Evolutionary conservation across 306 rosid genomes (phyloP).

Genomic region (Quercus glauca): DNA sequence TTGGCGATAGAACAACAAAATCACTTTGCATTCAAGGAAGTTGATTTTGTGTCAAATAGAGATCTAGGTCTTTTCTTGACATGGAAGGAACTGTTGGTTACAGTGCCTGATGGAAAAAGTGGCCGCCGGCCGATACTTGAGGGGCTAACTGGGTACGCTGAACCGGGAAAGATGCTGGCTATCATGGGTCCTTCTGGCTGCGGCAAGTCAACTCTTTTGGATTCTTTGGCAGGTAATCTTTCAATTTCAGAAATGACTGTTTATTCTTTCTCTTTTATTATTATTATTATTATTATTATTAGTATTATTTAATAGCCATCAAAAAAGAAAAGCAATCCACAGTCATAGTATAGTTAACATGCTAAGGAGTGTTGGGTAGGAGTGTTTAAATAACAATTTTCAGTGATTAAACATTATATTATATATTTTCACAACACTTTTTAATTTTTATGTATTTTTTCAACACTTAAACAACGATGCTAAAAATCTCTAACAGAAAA

Average conservation of each 20-base stretch:
- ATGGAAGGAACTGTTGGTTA: constrained; percentile 35
- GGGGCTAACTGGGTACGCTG: constrained; percentile 52
- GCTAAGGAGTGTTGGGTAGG: accelerated
- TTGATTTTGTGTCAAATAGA: neutral
- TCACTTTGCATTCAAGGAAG: neutral
- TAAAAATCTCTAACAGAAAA: too few species aligned
- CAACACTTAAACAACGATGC: too few species aligned
- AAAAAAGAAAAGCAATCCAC: too few species aligned
- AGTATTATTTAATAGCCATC: too few species aligned
- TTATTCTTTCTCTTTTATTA: too few species aligned
- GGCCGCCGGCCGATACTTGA: constrained; percentile 26
- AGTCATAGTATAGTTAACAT: too few species aligned
- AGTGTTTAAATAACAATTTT: neutral
- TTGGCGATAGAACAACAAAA: neutral
- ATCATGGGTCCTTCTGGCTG: constrained; percentile 85
- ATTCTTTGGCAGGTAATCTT: constrained; percentile 56
- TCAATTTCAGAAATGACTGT: neutral
- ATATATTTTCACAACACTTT: accelerated
- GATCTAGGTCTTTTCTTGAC: constrained; percentile 13
- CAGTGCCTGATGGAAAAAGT: constrained; percentile 17
- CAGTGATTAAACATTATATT: accelerated
- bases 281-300: too few species aligned
- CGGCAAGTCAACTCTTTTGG: constrained; percentile 76
- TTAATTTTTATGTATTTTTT: too few species aligned
- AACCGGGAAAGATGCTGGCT: constrained; percentile 61